phyloP scores from a whole-genome alignment of 139 green algal species.

The Chlorella sp. region DNA sequence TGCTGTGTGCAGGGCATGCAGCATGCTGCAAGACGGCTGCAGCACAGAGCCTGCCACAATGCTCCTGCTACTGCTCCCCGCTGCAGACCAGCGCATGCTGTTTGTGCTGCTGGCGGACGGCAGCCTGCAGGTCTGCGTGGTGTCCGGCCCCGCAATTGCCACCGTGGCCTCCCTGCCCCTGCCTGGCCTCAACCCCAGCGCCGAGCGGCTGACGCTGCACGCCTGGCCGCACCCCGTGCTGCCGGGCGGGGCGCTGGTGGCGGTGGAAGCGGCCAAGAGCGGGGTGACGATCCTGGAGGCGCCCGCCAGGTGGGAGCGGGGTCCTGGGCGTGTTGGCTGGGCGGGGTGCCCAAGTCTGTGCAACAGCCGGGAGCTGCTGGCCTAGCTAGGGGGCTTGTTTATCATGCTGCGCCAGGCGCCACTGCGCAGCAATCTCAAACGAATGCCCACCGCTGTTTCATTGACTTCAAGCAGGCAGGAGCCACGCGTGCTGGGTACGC shows the following conservation, averaged over 20 bases:
- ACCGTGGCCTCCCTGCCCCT: constrained; percentile 13
- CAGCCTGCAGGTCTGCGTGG: constrained; percentile 33
- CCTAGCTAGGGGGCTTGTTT: too few species aligned
- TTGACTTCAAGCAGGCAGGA: constrained; percentile 21
- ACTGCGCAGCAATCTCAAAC: too few species aligned
- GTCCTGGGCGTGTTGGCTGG: too few species aligned
- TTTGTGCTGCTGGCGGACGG: constrained; percentile 40
- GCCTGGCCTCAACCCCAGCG: neutral
- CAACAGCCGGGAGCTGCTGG: too few species aligned
- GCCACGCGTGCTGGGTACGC: constrained; percentile 15
- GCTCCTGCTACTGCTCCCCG: neutral
- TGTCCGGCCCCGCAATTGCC: constrained; percentile 12
- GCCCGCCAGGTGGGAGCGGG: neutral
- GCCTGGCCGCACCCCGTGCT: constrained; percentile 32
- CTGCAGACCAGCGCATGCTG: constrained; percentile 23
- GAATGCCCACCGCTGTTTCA: too few species aligned
- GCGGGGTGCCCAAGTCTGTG: too few species aligned
- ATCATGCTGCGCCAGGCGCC: too few species aligned
- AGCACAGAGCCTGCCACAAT: neutral
- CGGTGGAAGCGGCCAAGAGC: constrained; percentile 32
- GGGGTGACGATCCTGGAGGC: constrained; percentile 38
- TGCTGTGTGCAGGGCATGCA: neutral
- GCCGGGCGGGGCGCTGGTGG: constrained; percentile 26
- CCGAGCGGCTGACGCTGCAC: constrained; percentile 33
- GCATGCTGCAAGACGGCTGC: neutral